These are phyloP conservation scores for Purpureocillium lavendulum DNA, from an alignment of 2,329 filamentous ascomycete genomes.

Conservation along the genomic window DNA sequence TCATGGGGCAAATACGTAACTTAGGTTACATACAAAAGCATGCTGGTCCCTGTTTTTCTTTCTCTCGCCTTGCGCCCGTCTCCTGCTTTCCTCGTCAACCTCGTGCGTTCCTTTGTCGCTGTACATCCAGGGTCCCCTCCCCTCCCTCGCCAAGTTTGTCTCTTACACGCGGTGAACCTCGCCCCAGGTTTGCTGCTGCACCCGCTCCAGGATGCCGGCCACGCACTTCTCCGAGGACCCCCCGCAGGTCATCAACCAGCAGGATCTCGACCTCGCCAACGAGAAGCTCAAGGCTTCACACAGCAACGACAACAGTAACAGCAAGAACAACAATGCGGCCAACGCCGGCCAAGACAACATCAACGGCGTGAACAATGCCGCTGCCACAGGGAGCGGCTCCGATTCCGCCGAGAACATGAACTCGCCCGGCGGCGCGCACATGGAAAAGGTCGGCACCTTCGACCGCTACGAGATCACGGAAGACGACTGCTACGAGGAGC, in stretches of 20 bases:
- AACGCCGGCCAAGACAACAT: conserved; percentile 1
- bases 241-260: conserved; percentile 26
- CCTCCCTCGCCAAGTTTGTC: background rate
- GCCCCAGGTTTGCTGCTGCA: too few species aligned
- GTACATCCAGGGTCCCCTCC: background rate
- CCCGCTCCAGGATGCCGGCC: conserved; percentile 16
- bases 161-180: too few species aligned
- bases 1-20: too few species aligned
- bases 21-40: too few species aligned
- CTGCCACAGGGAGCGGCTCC: conserved; percentile 1
- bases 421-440: conserved; percentile 23
- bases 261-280: conserved; percentile 26
- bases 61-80: too few species aligned
- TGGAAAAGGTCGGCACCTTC: conserved; percentile 27
- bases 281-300: conserved; percentile 23
- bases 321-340: background rate
- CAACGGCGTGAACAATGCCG: conserved; percentile 3
- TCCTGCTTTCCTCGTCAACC: too few species aligned
- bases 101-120: too few species aligned
- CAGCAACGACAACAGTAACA: background rate
- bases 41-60: too few species aligned
- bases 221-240: conserved; percentile 27
- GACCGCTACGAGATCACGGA: conserved; percentile 40
- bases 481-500: conserved; percentile 55
- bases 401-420: conserved; percentile 6